Evolutionary conservation across 805 yeast species (phyloP).

Genomic region (Cyberlindnera amylophila): DNA sequence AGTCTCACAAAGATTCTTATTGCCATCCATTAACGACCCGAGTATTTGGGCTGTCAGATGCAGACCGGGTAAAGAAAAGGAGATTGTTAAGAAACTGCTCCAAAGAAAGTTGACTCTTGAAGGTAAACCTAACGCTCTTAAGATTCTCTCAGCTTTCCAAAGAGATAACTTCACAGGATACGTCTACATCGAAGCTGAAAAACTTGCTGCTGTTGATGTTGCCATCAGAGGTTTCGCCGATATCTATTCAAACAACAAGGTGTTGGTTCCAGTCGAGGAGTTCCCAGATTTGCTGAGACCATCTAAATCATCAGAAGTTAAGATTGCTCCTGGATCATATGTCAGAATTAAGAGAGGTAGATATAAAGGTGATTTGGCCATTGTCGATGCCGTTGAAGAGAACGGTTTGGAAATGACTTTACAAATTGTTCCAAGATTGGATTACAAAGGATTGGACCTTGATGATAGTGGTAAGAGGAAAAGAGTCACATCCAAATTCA

Average conservation of each 20-base stretch:
- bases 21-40: slow-evolving; percentile 96
- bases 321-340: slow-evolving; percentile 86
- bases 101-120: slow-evolving; percentile 80
- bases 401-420: slow-evolving; percentile 94
- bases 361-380: slow-evolving; percentile 88
- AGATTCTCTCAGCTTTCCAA: slow-evolving; percentile 86
- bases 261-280: slow-evolving; percentile 92
- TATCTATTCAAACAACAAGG: slow-evolving; percentile 67
- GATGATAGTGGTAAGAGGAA: slow-evolving; percentile 54
- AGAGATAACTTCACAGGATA: slow-evolving; percentile 91
- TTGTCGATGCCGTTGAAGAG: slow-evolving; percentile 89
- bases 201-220: slow-evolving; percentile 84
- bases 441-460: slow-evolving; percentile 67
- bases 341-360: slow-evolving; percentile 88
- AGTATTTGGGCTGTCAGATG: slow-evolving; percentile 94
- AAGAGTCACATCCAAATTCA: slow-evolving; percentile 53
- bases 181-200: slow-evolving; percentile 90
- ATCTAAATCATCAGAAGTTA: slow-evolving; percentile 81
- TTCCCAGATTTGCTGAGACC: slow-evolving; percentile 91
- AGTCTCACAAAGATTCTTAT: slow-evolving; percentile 87
- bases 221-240: slow-evolving; percentile 90
- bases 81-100: slow-evolving; percentile 75
- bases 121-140: slow-evolving; percentile 72
- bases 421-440: slow-evolving; percentile 88
- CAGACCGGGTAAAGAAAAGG: slow-evolving; percentile 90